These are phyloP conservation scores for Aspergillaceae sp. DNA, from an alignment of 2,329 filamentous ascomycete genomes.

Conservation along the genomic window DNA sequence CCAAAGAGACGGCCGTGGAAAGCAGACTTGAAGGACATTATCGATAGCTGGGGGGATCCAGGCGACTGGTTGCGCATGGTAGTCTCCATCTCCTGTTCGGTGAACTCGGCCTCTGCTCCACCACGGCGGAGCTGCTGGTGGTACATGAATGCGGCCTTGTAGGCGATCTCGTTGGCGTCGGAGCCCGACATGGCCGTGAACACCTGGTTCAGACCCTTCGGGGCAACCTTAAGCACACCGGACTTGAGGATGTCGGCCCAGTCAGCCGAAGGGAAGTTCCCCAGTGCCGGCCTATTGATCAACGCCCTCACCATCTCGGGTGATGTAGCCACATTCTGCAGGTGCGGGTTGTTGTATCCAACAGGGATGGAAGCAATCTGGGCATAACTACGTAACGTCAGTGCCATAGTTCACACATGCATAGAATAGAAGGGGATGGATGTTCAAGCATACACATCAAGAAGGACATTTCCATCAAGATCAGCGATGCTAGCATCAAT, in stretches of 20 bases:
- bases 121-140: constrained; percentile 73
- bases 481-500: constrained; percentile 36
- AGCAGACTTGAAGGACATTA: constrained; percentile 77
- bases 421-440: not conserved
- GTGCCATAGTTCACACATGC: not conserved
- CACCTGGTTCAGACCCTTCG: constrained; percentile 75
- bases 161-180: constrained; percentile 88
- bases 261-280: constrained; percentile 81
- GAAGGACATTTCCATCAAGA: constrained; percentile 43
- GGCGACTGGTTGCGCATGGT: constrained; percentile 76
- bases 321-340: constrained; percentile 61
- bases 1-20: constrained; percentile 92
- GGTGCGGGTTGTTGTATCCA: constrained; percentile 80
- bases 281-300: constrained; percentile 81
- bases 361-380: constrained; percentile 90
- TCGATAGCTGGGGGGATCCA: constrained; percentile 69
- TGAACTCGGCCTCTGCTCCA: constrained; percentile 68
- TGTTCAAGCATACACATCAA: constrained; percentile 39
- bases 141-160: constrained; percentile 95
- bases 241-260: constrained; percentile 73
- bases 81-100: constrained; percentile 61
- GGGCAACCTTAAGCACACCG: constrained; percentile 73
- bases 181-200: constrained; percentile 86
- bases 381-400: constrained; percentile 52
- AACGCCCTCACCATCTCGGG: constrained; percentile 71